Percentiles rank a stretch among this genome's conserved stretches.
Evolutionary conservation across 1,284 basidiomycete species (phyloP).

Genomic region (Singerocomus inundabilis): DNA sequence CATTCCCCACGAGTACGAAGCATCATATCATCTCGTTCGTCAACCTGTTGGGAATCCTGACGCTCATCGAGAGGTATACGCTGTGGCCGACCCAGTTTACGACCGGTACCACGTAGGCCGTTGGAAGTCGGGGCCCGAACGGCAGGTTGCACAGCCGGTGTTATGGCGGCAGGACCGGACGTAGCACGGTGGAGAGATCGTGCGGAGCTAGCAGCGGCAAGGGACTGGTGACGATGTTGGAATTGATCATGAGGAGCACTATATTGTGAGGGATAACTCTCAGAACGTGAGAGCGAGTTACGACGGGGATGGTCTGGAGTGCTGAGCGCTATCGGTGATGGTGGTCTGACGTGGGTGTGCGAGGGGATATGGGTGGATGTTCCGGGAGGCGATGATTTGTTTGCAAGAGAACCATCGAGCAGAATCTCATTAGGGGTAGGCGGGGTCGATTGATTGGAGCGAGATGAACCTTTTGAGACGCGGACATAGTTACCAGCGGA

Average conservation of each 20-base stretch:
- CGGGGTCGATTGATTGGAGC: conserved; percentile 36
- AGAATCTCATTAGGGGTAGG: conserved; percentile 38
- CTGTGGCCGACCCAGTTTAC: conserved; percentile 38
- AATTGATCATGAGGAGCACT: conserved; percentile 19
- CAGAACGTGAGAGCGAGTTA: conserved; percentile 61
- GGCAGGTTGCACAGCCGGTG: conserved; percentile 32
- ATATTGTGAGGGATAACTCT: conserved; percentile 45
- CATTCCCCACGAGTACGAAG: conserved; percentile 28
- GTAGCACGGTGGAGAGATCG: conserved; percentile 60
- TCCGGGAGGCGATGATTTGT: conserved; percentile 26
- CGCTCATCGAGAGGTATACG: conserved; percentile 44
- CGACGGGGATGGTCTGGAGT: conserved; percentile 41
- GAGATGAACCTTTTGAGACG: conserved; percentile 42
- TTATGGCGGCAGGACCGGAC: conserved; percentile 49
- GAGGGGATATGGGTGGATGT: conserved; percentile 21
- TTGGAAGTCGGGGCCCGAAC: conserved; percentile 30
- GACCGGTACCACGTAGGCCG: conserved; percentile 35
- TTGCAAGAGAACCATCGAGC: conserved; percentile 21
- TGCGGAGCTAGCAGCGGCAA: conserved; percentile 23
- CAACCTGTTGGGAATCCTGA: conserved; percentile 36
- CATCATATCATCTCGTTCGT: conserved; percentile 38
- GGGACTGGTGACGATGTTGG: conserved; percentile 26
- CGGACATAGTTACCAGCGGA: conserved; percentile 60
- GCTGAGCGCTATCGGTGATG: conserved; percentile 36
- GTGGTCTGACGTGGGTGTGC: conserved; percentile 27